Evolutionary conservation across 2,329 filamentous ascomycete species (phyloP).

Genomic region (Fusarium sp.): DNA sequence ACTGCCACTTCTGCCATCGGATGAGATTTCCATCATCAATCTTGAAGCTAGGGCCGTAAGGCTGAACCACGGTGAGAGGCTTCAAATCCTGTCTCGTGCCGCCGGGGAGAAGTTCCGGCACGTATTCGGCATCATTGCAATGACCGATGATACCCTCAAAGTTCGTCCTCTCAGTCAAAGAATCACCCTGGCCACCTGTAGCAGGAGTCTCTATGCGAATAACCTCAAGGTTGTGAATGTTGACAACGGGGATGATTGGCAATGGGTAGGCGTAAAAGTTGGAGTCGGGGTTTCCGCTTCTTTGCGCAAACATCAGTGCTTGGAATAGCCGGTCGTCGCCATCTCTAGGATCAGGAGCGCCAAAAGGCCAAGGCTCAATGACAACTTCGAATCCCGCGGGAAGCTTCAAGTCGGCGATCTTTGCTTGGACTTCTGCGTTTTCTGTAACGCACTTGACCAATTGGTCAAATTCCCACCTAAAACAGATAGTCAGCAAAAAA

Average conservation of each 20-base stretch:
- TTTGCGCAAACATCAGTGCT: conserved; percentile 48
- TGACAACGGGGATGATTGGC: conserved; percentile 60
- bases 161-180: conserved; percentile 33
- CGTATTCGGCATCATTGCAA: conserved; percentile 52
- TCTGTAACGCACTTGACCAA: conserved; percentile 47
- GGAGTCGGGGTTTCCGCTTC: conserved; percentile 57
- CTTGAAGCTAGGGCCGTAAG: conserved; percentile 53
- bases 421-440: conserved; percentile 49
- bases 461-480: conserved; percentile 51
- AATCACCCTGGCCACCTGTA: conserved; percentile 49
- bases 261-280: conserved; percentile 69
- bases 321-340: conserved; percentile 50
- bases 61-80: conserved; percentile 64
- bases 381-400: conserved; percentile 48
- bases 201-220: conserved; percentile 52
- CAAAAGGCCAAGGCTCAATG: conserved; percentile 52
- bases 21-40: conserved; percentile 58
- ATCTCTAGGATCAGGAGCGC: conserved; percentile 46
- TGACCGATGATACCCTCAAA: conserved; percentile 45
- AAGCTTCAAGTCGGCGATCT: conserved; percentile 45
- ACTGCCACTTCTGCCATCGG: conserved; percentile 74
- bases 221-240: conserved; percentile 47
- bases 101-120: conserved; percentile 55
- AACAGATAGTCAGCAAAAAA: background rate
- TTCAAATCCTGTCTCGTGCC: conserved; percentile 66